Conservation (phyloP, 177 flowering plant genomes). For the Vitis hybrid region DNA sequence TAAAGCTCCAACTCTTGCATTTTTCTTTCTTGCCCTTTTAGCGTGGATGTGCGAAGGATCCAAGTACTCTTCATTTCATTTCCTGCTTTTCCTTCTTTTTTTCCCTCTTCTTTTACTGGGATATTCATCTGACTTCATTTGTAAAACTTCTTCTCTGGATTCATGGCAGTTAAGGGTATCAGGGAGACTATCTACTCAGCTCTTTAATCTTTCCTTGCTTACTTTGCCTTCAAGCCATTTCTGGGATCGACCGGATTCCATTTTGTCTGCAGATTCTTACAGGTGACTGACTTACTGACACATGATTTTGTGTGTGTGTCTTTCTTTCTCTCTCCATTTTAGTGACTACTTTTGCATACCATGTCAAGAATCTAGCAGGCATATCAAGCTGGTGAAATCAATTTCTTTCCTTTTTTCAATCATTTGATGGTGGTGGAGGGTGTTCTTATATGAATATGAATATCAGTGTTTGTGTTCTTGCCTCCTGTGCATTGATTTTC, state of each 20-base stretch:
- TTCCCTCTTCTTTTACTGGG: neutral
- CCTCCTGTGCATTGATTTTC: neutral
- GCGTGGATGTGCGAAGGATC: constrained; percentile 14
- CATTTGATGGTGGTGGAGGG: neutral
- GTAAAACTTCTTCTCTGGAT: constrained; percentile 5
- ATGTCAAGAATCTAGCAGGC: neutral
- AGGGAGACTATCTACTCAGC: constrained; percentile 1
- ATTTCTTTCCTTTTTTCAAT: neutral
- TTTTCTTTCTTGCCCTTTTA: neutral
- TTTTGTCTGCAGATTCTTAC: constrained; percentile 25
- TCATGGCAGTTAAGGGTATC: neutral
- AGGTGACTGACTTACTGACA: constrained; percentile 12
- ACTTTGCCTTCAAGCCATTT: constrained; percentile 27
- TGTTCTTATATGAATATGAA: neutral
- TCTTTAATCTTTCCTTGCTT: constrained; percentile 6
- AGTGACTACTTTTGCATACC: neutral
- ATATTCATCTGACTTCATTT: neutral
- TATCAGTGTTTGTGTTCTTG: no score
- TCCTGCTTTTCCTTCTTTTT: neutral
- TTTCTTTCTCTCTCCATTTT: neutral
- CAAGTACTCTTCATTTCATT: constrained; percentile 8
- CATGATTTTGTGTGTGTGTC: neutral
- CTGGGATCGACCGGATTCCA: constrained; percentile 26
- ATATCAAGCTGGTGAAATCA: neutral
- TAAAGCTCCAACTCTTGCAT: neutral